phyloP scores from a whole-genome alignment of 169 alveolate species.

The Cryptosporidium baileyi region DNA sequence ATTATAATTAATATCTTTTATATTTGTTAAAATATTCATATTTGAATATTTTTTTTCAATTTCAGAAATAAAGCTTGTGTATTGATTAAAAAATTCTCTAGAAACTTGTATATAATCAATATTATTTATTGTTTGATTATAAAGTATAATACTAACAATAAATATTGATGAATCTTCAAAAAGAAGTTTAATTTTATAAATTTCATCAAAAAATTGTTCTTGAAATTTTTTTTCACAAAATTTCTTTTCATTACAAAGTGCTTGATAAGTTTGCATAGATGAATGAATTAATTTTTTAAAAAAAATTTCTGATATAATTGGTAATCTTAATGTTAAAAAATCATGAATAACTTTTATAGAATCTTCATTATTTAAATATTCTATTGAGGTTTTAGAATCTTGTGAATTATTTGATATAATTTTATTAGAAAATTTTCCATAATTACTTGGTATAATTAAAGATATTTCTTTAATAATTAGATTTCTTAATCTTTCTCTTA shows the following conservation, averaged over 20 bases:
- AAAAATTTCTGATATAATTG: not conserved
- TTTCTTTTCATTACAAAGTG: not conserved
- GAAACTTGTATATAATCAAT: not conserved
- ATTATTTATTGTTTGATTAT: not conserved
- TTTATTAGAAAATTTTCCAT: too few relatives aligned
- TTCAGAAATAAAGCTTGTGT: not conserved
- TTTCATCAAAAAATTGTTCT: not conserved
- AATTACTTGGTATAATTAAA: too few relatives aligned
- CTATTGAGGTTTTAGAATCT: not conserved
- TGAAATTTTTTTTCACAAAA: not conserved
- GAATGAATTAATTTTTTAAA: not conserved
- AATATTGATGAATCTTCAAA: not conserved
- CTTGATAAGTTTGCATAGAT: not conserved
- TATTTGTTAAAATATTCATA: not conserved
- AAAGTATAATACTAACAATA: not conserved
- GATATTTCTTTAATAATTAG: not conserved
- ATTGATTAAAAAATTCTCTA: constrained; percentile 21
- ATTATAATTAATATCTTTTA: not conserved
- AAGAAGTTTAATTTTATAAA: constrained; percentile 2
- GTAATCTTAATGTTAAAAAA: not conserved
- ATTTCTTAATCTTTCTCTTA: constrained; percentile 27
- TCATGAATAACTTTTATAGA: not conserved
- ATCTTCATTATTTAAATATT: not conserved
- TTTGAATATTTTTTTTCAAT: not conserved
- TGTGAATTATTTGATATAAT: not conserved